Percentiles rank a stretch among this genome's conserved stretches.
Evolutionary conservation across 331 rosid species (phyloP).

Genomic region (Malus hybrid): DNA sequence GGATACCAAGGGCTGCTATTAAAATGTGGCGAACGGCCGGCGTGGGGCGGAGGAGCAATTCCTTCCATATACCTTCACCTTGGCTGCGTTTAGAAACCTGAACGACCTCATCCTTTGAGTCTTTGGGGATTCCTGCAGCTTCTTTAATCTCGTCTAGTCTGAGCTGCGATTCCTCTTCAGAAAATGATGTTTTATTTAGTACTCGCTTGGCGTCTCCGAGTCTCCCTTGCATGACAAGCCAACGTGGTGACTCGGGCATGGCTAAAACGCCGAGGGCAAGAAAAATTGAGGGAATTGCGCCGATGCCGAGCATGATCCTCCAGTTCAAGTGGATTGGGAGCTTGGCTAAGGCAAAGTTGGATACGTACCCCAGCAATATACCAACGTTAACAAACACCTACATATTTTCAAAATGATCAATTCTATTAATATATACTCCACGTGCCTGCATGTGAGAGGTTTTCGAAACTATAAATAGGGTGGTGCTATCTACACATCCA

Average conservation of each 20-base stretch:
- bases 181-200: constrained; percentile 13
- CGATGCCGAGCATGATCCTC: constrained; percentile 59
- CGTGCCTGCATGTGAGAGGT: too few species aligned
- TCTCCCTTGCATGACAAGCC: constrained; percentile 28
- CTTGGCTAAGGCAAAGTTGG: constrained; percentile 40
- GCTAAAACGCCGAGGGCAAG: constrained; percentile 39
- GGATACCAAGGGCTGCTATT: constrained; percentile 47
- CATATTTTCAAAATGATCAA: not conserved
- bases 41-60: constrained; percentile 36
- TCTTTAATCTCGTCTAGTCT: constrained; percentile 1
- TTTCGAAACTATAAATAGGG: too few species aligned
- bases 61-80: constrained; percentile 7
- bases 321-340: constrained; percentile 33
- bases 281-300: constrained; percentile 38
- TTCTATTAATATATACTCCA: not conserved
- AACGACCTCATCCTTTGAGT: too few species aligned
- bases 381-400: constrained; percentile 57
- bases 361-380: constrained; percentile 45
- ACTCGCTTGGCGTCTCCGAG: constrained; percentile 19
- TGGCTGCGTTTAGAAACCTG: too few species aligned
- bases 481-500: too few species aligned
- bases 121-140: too few species aligned
- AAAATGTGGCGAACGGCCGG: constrained; percentile 48
- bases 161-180: constrained; percentile 2
- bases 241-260: constrained; percentile 67